Evolutionary conservation across 2,329 filamentous ascomycete genomes (phyloP), one percentile per base, ranked within the genome.

Genomic region (Boeremia exigua): DNA sequence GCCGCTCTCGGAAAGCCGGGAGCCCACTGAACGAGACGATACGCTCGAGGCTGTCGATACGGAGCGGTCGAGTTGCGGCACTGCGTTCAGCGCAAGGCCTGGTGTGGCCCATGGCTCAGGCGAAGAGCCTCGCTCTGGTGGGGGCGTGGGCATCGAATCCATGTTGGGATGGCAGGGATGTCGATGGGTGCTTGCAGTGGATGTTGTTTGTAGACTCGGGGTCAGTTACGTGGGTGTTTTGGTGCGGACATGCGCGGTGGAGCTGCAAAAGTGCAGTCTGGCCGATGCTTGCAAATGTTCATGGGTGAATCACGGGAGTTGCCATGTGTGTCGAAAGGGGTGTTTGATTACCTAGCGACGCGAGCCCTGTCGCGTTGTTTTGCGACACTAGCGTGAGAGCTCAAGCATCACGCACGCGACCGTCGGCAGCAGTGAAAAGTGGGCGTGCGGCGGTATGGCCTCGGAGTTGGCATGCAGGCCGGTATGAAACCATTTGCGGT

Each of bases 21-120:
- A 84, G 74, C 84, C 87, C n/a, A 86, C 88, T 12, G 87, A 89
- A 51, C 86, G 84, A 4, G 78, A 80, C 32, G 81, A 83, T 45
- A 82, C 76, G 38, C 80, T 82, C 54, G 80, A 87, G 80, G 71
- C 83, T 25, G 83, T 80, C 42, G 86, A 92, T 30, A 89, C 76
- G 62, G 84, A 87, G 59, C 88, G 87, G 48, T 86, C 82, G 49
- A 88, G 80, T 53, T 82, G 79, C 11, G 84, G 81, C 39, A 82
- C 82, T 37, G 84, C 79, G 36, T 85, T 82, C 54, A 90, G 79
- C 52, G 88, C 86, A 34, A 83, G 81, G n/a, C 82, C 83, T 6
- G 89, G 88, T 15, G 83, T 80, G 15, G 81, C 77, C 66, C 86
- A 86, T 33, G 86, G 86, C 46, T 87, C 85, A n/a, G 88, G 88